Percentiles rank a stretch among this genome's conserved stretches.
Evolutionary conservation across 1,284 basidiomycete genomes (phyloP).

Genomic region (Irpex sp.): DNA sequence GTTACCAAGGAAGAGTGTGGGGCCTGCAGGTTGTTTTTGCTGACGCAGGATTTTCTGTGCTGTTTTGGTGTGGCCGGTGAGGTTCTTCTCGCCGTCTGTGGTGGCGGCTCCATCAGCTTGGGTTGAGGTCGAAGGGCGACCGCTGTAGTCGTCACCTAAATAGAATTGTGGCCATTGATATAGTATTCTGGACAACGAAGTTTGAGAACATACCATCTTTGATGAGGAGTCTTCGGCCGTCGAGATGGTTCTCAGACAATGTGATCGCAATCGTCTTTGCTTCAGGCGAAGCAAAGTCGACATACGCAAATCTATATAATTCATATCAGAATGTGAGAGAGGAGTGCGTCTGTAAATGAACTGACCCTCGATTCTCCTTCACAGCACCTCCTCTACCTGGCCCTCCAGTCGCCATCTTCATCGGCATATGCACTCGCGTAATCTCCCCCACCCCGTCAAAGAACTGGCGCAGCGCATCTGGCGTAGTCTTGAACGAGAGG

Average conservation of each 20-base stretch:
- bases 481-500: slow-evolving; percentile 86
- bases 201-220: slow-evolving; percentile 72
- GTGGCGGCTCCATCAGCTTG: slow-evolving; percentile 19
- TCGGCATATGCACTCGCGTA: slow-evolving; percentile 74
- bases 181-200: slow-evolving; percentile 6
- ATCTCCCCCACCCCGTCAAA: slow-evolving; percentile 73
- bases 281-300: slow-evolving; percentile 84
- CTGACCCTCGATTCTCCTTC: slow-evolving; percentile 69
- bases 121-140: slow-evolving; percentile 46
- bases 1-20: slow-evolving; percentile 88
- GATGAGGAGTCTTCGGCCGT: slow-evolving; percentile 88
- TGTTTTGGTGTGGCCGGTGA: slow-evolving; percentile 58
- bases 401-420: slow-evolving; percentile 38
- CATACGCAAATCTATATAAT: slow-evolving; percentile 82
- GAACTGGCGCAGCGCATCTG: slow-evolving; percentile 66
- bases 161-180: not conserved
- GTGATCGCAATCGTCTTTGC: slow-evolving; percentile 74
- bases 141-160: slow-evolving; percentile 70
- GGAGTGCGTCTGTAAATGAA: slow-evolving; percentile 6
- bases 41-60: slow-evolving; percentile 78
- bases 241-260: slow-evolving; percentile 77
- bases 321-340: too few relatives aligned
- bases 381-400: slow-evolving; percentile 32
- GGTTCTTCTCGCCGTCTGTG: slow-evolving; percentile 26
- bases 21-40: slow-evolving; percentile 82